A percentile compares a stretch with the other conserved stretches of the same genome.
phyloP scores from a whole-genome alignment of 2,329 filamentous ascomycete species.

The Chalaropsis thielavioides region DNA sequence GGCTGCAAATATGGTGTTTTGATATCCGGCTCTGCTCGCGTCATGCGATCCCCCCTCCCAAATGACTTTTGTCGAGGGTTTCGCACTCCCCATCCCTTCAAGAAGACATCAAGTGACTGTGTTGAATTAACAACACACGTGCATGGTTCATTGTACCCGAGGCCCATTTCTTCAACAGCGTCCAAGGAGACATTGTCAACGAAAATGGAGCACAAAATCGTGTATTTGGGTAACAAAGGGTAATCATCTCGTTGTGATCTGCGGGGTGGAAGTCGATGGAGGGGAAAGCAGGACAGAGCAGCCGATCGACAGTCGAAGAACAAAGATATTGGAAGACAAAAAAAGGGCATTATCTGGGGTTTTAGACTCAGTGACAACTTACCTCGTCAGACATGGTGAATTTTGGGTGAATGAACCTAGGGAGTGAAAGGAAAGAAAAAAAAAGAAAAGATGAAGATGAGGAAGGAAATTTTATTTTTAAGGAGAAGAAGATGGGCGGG shows the following conservation, averaged over 20 bases:
- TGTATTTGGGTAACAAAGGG: background rate
- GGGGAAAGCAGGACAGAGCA: background rate
- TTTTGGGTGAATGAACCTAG: conserved; percentile 24
- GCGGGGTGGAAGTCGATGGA: background rate
- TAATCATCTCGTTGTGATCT: background rate
- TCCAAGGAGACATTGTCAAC: background rate
- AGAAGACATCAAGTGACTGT: background rate
- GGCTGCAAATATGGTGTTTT: background rate
- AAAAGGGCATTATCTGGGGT: background rate
- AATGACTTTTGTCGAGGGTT: background rate
- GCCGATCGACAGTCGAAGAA: background rate
- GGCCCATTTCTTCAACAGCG: background rate
- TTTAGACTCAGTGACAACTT: conserved; percentile 25
- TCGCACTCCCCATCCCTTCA: background rate
- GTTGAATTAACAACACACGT: background rate
- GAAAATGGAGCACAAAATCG: background rate
- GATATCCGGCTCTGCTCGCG: background rate
- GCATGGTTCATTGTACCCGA: background rate
- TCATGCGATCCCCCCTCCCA: background rate
- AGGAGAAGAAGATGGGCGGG: conserved; percentile 21
- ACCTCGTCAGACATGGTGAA: conserved; percentile 47
- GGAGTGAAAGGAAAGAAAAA: conserved; percentile 21
- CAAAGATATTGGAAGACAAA: background rate
- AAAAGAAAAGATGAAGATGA: conserved; percentile 19
- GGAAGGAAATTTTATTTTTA: conserved; percentile 19